Percentiles rank a stretch among this genome's conserved stretches.
Conservation (phyloP, 371 early-diverging fungal species). For the Cokeromyces recurvatus region DNA sequence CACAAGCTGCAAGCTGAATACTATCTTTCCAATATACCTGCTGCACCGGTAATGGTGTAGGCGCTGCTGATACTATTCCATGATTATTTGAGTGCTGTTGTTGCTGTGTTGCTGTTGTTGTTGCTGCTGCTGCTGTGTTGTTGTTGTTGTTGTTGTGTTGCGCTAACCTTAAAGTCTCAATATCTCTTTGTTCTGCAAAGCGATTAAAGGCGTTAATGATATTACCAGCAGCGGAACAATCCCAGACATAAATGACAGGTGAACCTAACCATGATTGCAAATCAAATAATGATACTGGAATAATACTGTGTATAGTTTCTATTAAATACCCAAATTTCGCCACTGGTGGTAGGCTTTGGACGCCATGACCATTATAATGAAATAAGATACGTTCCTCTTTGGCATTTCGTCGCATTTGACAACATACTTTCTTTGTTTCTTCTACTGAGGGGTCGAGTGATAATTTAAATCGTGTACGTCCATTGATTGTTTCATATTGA, state of each 20-base stretch:
- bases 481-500: slow-evolving; percentile 91
- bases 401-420: slow-evolving; percentile 75
- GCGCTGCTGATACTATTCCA: slow-evolving; percentile 40
- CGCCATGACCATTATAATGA: slow-evolving; percentile 98
- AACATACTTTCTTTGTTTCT: slow-evolving; percentile 86
- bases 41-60: slow-evolving; percentile 17
- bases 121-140: too few species aligned
- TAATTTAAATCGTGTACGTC: slow-evolving; percentile 81
- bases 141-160: too few species aligned
- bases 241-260: slow-evolving; percentile 94
- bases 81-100: slow-evolving; percentile 28
- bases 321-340: slow-evolving; percentile 99
- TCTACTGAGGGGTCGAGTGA: slow-evolving; percentile 89
- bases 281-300: slow-evolving; percentile 89
- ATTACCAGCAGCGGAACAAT: slow-evolving; percentile 92
- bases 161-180: slow-evolving; percentile 47
- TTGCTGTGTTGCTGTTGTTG: slow-evolving; percentile 35
- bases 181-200: slow-evolving; percentile 83
- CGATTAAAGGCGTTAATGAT: slow-evolving; percentile 85
- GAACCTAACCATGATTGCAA: slow-evolving; percentile 93
- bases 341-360: slow-evolving; percentile 94
- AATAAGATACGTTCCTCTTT: slow-evolving; percentile 94
- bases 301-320: slow-evolving; percentile 96
- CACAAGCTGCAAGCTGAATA: slow-evolving; percentile 94
- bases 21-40: slow-evolving; percentile 71